Percentiles rank a stretch among this genome's conserved stretches.
These are phyloP conservation scores for Leucosporidium yakuticum DNA, from an alignment of 768 basidiomycete genomes.

Conservation along the genomic window DNA sequence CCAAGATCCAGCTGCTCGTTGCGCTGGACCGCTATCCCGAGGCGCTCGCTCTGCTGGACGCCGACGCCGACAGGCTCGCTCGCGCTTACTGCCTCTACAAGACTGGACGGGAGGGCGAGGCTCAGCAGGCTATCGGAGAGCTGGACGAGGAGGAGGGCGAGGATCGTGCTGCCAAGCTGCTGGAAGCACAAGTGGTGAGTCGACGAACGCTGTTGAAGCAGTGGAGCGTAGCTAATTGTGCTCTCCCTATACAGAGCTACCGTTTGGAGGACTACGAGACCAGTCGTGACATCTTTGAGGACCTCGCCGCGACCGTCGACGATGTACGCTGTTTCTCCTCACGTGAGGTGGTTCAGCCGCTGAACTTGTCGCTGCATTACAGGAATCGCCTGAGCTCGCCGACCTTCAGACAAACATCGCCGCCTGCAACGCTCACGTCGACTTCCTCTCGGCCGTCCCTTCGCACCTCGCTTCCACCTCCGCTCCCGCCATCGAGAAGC, in stretches of 20 bases:
- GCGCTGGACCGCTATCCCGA: slow-evolving; percentile 44
- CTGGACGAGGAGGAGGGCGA: slow-evolving; percentile 26
- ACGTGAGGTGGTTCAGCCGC: background rate
- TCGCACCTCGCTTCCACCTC: slow-evolving; percentile 16
- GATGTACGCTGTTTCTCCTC: slow-evolving; percentile 36
- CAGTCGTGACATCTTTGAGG: slow-evolving; percentile 44
- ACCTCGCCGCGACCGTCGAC: slow-evolving; percentile 42
- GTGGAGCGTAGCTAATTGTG: background rate
- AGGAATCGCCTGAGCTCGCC: slow-evolving; percentile 46
- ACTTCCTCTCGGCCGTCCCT: slow-evolving; percentile 40
- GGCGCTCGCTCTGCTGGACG: slow-evolving; percentile 39
- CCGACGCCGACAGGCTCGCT: slow-evolving; percentile 38
- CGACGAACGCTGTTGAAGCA: background rate
- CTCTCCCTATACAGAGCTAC: slow-evolving; percentile 39
- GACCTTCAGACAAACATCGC: slow-evolving; percentile 45
- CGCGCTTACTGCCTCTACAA: slow-evolving; percentile 46
- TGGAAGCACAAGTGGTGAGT: slow-evolving; percentile 48
- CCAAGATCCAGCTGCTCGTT: slow-evolving; percentile 45
- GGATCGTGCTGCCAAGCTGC: slow-evolving; percentile 40
- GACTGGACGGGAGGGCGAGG: slow-evolving; percentile 43
- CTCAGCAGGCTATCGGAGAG: slow-evolving; percentile 37
- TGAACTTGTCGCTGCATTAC: slow-evolving; percentile 5
- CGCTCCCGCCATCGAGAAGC: slow-evolving; percentile 26
- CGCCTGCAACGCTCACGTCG: slow-evolving; percentile 40
- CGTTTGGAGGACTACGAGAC: slow-evolving; percentile 42